Base-by-base conservation (phyloP, 352 stramenopile genomes). In the Lagenidium giganteum region DNA sequence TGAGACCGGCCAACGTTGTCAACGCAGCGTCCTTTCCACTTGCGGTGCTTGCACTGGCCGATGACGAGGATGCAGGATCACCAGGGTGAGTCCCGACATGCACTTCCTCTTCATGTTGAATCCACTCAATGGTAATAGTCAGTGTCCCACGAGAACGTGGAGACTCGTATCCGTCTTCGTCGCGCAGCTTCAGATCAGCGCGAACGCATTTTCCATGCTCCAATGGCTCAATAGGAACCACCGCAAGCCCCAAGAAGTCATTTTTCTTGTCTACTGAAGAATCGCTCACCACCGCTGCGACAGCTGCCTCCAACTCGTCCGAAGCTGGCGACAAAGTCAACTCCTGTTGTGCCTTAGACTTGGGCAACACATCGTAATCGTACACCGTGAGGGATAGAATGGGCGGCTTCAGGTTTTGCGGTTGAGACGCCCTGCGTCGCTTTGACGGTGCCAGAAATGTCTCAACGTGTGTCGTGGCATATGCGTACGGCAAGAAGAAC, bases 41-140 rank as follows among this genome's bases (percentile, higher is more conserved):
- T 18, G 17, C n/a, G 16, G 45, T 17, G 4, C 45, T 17, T 5
- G 33, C 17, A 11, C 33, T 35, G 25, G 37, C 45, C 8, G n/a
- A 21, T 5, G 28, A 16, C 8, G 45, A 32, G 2, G 35, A 12
- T 20, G 39, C 30, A 4, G 22, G 33, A 16, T 23, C 16, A 12
- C 16, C 12, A n/a, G 45, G 28, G 7, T 8, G 21, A 8, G 34
- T 17, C 5, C 33, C 21, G 24, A 28, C 24, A 37, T 36, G 8
- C 22, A 17, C 21, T 54, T 29, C 2, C 11, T 12, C 17, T 51
- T 45, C 27, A 43, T 57, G 67, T 26, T 84, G 57, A 7, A 54
- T 72, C 77, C 74, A 90, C 12, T 86, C 71, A 4, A 90, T 51
- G 0, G 59, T 64, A 14, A 87, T 47, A 3, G 57, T 82, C 23